Conservation (phyloP, 495 filamentous ascomycete genomes). For the Aspergillus coremiiformis region DNA sequence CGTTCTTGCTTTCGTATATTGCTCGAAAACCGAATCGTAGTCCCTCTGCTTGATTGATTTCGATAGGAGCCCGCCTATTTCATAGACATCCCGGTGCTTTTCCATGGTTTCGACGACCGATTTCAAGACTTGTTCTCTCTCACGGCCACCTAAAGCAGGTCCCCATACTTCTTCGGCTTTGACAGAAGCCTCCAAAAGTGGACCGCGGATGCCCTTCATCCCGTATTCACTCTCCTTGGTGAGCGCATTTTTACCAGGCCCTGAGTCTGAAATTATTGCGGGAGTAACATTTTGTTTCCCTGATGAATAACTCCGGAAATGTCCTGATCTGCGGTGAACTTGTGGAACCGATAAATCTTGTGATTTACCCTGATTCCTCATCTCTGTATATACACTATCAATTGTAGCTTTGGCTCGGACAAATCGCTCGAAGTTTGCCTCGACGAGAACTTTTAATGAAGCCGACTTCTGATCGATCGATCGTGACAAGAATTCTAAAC, state of each 20-base stretch:
- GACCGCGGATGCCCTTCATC: slow-evolving; percentile 78
- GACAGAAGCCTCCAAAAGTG: slow-evolving; percentile 77
- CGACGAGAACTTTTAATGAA: slow-evolving; percentile 88
- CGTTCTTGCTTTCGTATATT: slow-evolving; percentile 69
- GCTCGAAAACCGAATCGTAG: slow-evolving; percentile 77
- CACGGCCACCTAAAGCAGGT: slow-evolving; percentile 83
- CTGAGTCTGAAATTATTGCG: slow-evolving; percentile 21
- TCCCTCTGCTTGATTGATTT: slow-evolving; percentile 86
- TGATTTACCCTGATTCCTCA: slow-evolving; percentile 77
- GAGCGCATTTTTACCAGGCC: slow-evolving; percentile 73
- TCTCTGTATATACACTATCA: slow-evolving; percentile 95
- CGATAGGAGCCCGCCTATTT: slow-evolving; percentile 65
- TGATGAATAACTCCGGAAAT: slow-evolving; percentile 44
- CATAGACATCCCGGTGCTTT: slow-evolving; percentile 68
- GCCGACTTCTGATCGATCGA: slow-evolving; percentile 98
- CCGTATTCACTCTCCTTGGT: slow-evolving; percentile 93
- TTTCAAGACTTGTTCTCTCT: slow-evolving; percentile 80
- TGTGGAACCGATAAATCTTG: slow-evolving; percentile 42
- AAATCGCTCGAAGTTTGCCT: slow-evolving; percentile 96
- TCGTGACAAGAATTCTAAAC: slow-evolving; percentile 71
- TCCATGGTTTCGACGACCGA: slow-evolving; percentile 66
- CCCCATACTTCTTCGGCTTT: slow-evolving; percentile 98
- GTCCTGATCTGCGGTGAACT: slow-evolving; percentile 56
- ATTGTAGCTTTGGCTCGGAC: slow-evolving; percentile 94
- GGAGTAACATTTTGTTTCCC: slow-evolving; percentile 40